These are phyloP conservation scores for Eremothecium cymbalariae DNA, from an alignment of 1,139 yeast genomes.

Conservation along the genomic window DNA sequence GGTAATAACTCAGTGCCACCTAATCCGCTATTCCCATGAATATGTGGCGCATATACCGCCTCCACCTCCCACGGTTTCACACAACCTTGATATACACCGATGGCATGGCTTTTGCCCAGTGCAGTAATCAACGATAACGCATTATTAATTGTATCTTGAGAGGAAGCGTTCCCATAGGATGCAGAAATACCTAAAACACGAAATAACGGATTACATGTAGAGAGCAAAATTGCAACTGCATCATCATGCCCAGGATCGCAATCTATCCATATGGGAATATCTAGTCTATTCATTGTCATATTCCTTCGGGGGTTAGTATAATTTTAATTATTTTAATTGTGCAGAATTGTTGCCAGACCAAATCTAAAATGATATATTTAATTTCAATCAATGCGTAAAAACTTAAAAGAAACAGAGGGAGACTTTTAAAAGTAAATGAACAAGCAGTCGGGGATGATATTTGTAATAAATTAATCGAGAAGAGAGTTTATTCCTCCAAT, in stretches of 20 bases:
- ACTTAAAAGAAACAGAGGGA: no score
- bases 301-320: no score
- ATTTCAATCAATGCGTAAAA: no score
- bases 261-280: conserved; percentile 74
- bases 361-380: no score
- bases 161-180: conserved; percentile 71
- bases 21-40: conserved; percentile 69
- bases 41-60: conserved; percentile 45
- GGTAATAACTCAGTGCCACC: conserved; percentile 64
- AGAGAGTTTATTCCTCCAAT: no score
- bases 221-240: conserved; percentile 63
- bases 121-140: conserved; percentile 60
- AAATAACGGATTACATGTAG: conserved; percentile 52
- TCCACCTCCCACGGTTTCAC: conserved; percentile 45
- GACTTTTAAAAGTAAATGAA: no score
- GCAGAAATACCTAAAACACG: conserved; percentile 69
- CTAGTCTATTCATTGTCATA: conserved; percentile 3
- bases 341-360: no score
- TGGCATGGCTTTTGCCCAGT: conserved; percentile 37
- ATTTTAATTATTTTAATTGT: no score
- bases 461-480: no score
- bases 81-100: conserved; percentile 64
- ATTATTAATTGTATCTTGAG: conserved; percentile 60
- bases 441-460: no score
- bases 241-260: conserved; percentile 95